Percentiles rank a stretch among this genome's conserved stretches.
These are phyloP conservation scores for Boletus rubescentipes DNA, from an alignment of 768 basidiomycete species.

Conservation along the genomic window DNA sequence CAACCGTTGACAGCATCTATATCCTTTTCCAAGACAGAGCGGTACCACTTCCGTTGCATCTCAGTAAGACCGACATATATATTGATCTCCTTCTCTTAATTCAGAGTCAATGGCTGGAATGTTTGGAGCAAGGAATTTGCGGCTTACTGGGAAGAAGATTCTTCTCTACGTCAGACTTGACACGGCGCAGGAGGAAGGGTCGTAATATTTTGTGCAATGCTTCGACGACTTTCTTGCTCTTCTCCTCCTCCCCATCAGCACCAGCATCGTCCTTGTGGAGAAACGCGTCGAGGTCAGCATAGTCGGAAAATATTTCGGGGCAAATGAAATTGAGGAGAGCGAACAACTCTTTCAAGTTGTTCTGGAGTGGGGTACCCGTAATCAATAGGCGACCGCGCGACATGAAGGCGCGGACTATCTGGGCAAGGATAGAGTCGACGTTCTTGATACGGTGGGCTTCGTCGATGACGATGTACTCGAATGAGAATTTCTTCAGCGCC, in stretches of 20 bases:
- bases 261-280: constrained; percentile 81
- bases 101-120: not conserved
- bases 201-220: constrained; percentile 95
- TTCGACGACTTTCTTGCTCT: constrained; percentile 91
- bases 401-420: constrained; percentile 90
- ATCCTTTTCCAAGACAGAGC: constrained; percentile 93
- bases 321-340: constrained; percentile 93
- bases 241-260: constrained; percentile 71
- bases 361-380: constrained; percentile 95
- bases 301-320: constrained; percentile 92
- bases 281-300: constrained; percentile 90
- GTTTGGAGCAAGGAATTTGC: not conserved
- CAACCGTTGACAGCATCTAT: constrained; percentile 97
- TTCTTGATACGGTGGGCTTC: constrained; percentile 99
- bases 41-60: constrained; percentile 99
- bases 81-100: constrained; percentile 93
- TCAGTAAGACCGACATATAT: constrained; percentile 96
- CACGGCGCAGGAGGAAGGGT: constrained; percentile 90
- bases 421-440: constrained; percentile 91
- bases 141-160: constrained; percentile 81
- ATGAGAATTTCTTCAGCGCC: constrained; percentile 91
- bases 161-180: constrained; percentile 98
- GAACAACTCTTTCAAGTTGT: constrained; percentile 94
- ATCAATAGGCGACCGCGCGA: constrained; percentile 90
- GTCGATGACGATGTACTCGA: constrained; percentile 98